Conservation (phyloP, 2,329 filamentous ascomycete genomes). For the Calonectria leucothoes region DNA sequence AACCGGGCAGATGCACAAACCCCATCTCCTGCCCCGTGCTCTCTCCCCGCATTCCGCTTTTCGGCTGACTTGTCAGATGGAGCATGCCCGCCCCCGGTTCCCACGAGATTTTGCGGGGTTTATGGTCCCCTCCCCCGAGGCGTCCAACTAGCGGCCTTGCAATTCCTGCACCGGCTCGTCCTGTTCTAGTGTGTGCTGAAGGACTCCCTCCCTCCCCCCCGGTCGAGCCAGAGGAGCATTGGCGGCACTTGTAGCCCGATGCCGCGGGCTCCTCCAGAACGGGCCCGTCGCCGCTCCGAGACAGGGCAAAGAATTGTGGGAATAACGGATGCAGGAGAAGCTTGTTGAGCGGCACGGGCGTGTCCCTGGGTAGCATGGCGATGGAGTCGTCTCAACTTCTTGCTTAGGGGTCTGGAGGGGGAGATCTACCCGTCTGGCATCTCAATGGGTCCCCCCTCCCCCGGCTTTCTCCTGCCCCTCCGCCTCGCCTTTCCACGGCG, state of each 20-base stretch:
- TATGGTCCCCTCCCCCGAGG: background rate
- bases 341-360: background rate
- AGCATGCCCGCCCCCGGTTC: background rate
- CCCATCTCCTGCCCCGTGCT: constrained; percentile 6
- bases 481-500: background rate
- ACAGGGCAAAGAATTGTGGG: background rate
- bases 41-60: constrained; percentile 22
- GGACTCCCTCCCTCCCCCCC: background rate
- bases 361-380: background rate
- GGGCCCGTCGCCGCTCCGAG: background rate
- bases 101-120: constrained; percentile 17
- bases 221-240: background rate
- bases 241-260: constrained; percentile 10
- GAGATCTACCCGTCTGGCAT: constrained; percentile 9
- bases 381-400: background rate
- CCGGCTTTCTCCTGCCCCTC: background rate
- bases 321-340: background rate
- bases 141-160: constrained; percentile 12
- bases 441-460: background rate
- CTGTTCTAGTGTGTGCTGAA: background rate
- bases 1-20: constrained; percentile 3
- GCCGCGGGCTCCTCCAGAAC: background rate
- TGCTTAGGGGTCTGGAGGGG: background rate
- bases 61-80: constrained; percentile 13
- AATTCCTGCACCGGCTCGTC: background rate